A percentile compares a stretch with the other conserved stretches of the same genome.
Evolutionary conservation across 495 filamentous ascomycete genomes (phyloP).

Genomic region (Margaritispora aquatica): DNA sequence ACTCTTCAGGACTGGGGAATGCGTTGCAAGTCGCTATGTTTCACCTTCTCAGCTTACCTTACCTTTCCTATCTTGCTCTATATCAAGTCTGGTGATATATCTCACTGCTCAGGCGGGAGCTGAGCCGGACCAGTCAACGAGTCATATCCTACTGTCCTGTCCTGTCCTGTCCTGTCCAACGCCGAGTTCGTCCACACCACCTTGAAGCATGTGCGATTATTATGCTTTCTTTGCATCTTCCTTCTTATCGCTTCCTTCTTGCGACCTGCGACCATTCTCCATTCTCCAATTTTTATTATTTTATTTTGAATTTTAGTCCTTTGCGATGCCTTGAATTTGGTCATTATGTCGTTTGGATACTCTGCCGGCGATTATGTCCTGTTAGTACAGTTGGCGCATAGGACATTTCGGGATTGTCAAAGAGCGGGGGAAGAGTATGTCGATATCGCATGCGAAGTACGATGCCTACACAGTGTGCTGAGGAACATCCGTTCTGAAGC

Average conservation of each 20-base stretch:
- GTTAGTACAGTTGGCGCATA: slow-evolving; percentile 9
- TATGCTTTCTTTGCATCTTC: not conserved
- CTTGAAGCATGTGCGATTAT: not conserved
- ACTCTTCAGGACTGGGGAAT: not conserved
- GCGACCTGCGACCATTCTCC: no score
- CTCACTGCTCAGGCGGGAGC: not conserved
- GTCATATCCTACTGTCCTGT: no score
- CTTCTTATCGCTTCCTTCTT: not conserved
- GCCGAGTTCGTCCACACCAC: not conserved
- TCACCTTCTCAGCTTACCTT: not conserved
- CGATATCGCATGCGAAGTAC: slow-evolving; percentile 28
- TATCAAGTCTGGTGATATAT: not conserved
- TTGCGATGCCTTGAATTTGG: not conserved
- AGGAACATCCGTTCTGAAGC: slow-evolving; percentile 38
- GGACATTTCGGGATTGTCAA: slow-evolving; percentile 9
- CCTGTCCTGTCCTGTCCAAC: no score
- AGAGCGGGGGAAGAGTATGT: slow-evolving; percentile 14
- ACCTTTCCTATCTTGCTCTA: not conserved
- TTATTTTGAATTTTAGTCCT: not conserved
- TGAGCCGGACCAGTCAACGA: not conserved
- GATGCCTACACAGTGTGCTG: slow-evolving; percentile 37
- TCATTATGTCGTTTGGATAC: slow-evolving; percentile 10
- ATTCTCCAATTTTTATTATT: not conserved
- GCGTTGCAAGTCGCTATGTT: not conserved
- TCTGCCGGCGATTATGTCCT: slow-evolving; percentile 7